phyloP scores from a whole-genome alignment of 352 stramenopile genomes.

The Phytophthora aleatoria region DNA sequence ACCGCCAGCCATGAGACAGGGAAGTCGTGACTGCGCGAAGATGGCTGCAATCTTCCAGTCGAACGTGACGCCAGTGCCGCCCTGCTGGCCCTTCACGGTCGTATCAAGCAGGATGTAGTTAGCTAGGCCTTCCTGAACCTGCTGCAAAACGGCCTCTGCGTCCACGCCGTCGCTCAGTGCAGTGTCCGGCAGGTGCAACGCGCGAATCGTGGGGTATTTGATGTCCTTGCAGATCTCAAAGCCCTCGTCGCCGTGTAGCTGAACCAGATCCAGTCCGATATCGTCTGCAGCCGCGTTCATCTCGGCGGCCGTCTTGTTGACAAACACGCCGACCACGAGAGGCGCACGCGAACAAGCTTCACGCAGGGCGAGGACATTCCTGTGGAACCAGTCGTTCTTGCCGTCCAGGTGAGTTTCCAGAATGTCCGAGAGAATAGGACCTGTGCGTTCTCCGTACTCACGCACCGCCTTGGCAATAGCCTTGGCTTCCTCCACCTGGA shows the following conservation, averaged over 20 bases:
- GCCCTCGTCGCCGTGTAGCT: slow-evolving; percentile 97
- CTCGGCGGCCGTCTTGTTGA: slow-evolving; percentile 93
- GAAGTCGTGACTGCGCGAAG: slow-evolving; percentile 90
- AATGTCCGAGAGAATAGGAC: slow-evolving; percentile 58
- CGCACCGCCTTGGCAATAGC: slow-evolving; percentile 92
- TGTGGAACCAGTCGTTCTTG: slow-evolving; percentile 83
- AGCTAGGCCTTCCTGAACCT: slow-evolving; percentile 65
- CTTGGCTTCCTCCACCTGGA: slow-evolving; percentile 84
- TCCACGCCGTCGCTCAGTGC: slow-evolving; percentile 75
- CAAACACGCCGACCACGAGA: slow-evolving; percentile 96
- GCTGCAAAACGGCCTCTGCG: slow-evolving; percentile 70
- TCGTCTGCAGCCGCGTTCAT: slow-evolving; percentile 90
- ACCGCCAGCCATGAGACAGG: slow-evolving; percentile 96
- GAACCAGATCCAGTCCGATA: slow-evolving; percentile 96
- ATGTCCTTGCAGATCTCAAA: slow-evolving; percentile 87
- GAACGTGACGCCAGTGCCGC: slow-evolving; percentile 94
- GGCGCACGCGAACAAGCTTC: slow-evolving; percentile 73
- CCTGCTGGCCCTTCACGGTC: slow-evolving; percentile 92
- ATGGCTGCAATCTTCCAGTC: slow-evolving; percentile 95
- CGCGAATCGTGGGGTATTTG: slow-evolving; percentile 91
- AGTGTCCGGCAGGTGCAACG: slow-evolving; percentile 93
- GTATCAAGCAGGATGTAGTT: slow-evolving; percentile 96
- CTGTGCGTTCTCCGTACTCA: slow-evolving; percentile 93
- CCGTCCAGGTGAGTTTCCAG: slow-evolving; percentile 40
- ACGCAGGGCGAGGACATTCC: slow-evolving; percentile 65